A percentile compares a stretch with the other conserved stretches of the same genome.
phyloP scores from a whole-genome alignment of 768 basidiomycete genomes.

The Rhizopogon rudus region DNA sequence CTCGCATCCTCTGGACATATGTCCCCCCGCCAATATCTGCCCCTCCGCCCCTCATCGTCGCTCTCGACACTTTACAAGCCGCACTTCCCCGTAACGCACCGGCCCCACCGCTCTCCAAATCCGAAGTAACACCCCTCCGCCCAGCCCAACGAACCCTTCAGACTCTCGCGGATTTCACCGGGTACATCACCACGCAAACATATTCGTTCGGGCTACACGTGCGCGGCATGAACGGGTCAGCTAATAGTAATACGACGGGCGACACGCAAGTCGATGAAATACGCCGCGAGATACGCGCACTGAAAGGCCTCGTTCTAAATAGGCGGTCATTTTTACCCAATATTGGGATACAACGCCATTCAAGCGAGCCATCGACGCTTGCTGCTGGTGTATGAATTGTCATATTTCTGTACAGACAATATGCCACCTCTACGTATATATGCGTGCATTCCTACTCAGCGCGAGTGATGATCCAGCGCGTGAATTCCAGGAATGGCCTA shows the following conservation, averaged over 20 bases:
- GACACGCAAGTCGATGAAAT: slow-evolving; percentile 60
- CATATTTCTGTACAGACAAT: neutral
- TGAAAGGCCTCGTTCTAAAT: slow-evolving; percentile 78
- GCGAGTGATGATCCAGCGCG: neutral
- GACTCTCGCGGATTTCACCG: slow-evolving; percentile 66
- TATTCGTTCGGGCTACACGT: slow-evolving; percentile 33
- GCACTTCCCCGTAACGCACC: slow-evolving; percentile 17
- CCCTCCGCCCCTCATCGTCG: slow-evolving; percentile 24
- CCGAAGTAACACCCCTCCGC: slow-evolving; percentile 19
- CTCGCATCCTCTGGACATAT: slow-evolving; percentile 35
- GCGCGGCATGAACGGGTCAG: slow-evolving; percentile 13
- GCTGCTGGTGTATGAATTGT: neutral
- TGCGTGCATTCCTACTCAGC: neutral
- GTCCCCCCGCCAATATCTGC: slow-evolving; percentile 22
- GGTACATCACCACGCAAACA: slow-evolving; percentile 72
- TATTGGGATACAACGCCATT: slow-evolving; percentile 3
- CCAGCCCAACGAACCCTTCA: slow-evolving; percentile 59
- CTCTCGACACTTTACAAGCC: slow-evolving; percentile 15
- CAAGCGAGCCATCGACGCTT: slow-evolving; percentile 1
- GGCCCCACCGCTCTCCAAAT: slow-evolving; percentile 6
- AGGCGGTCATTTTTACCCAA: slow-evolving; percentile 38
- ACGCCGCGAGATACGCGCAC: slow-evolving; percentile 64
- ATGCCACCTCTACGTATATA: neutral
- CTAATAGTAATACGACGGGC: slow-evolving; percentile 6
- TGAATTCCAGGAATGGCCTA: neutral